phyloP scores from a whole-genome alignment of 225 moss, liverwort and hornwort species.

The Pseudoscleropodium purum region DNA sequence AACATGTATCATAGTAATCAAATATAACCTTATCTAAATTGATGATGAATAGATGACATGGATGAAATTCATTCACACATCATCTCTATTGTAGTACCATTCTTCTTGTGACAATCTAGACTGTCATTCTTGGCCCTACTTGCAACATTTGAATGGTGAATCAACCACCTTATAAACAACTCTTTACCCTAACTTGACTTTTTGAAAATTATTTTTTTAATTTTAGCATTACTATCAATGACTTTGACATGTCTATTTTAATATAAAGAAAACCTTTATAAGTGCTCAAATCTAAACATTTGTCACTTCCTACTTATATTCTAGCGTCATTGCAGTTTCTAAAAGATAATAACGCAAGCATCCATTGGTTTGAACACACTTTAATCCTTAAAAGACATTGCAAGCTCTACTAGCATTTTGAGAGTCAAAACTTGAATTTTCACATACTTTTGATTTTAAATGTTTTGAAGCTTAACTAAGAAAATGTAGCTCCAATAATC shows the following conservation, averaged over 20 bases:
- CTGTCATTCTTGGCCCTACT: fast-evolving
- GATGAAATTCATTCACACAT: background rate
- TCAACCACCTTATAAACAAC: fast-evolving
- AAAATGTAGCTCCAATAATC: too few relatives aligned
- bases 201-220: too few relatives aligned
- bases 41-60: background rate
- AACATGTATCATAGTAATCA: background rate
- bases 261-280: background rate
- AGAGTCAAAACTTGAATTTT: too few relatives aligned
- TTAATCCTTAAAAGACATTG: too few relatives aligned
- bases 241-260: too few relatives aligned
- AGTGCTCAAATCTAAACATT: fast-evolving
- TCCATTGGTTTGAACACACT: background rate
- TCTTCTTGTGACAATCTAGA: background rate
- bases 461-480: too few relatives aligned
- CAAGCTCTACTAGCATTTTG: too few relatives aligned
- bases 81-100: background rate
- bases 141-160: fast-evolving
- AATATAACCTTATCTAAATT: background rate
- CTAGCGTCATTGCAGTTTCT: background rate
- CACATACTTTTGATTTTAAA: too few relatives aligned
- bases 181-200: fast-evolving
- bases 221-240: too few relatives aligned
- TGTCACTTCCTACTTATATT: fast-evolving
- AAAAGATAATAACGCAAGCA: background rate